Evolutionary conservation across 345 rosid genomes (phyloP).

Genomic region (Fremontodendron californicum): DNA sequence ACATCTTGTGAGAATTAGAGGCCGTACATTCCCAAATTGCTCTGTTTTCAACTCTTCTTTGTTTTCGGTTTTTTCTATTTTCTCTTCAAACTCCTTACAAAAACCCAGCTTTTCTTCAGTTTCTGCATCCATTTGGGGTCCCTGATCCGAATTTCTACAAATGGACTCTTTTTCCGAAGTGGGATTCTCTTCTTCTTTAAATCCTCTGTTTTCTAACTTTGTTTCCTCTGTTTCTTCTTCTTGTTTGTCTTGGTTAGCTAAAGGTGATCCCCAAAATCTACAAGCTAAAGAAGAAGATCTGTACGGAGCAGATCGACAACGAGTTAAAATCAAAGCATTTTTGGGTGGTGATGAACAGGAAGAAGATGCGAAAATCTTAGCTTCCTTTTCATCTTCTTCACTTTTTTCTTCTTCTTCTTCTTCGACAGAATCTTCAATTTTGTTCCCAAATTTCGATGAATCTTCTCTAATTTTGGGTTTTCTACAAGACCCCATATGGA

Average conservation of each 20-base stretch:
- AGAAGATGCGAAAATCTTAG: conserved; percentile 36
- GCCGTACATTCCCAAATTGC: conserved; percentile 21
- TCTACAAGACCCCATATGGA: conserved; percentile 17
- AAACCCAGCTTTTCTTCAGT: conserved; percentile 18
- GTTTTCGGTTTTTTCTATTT: conserved; percentile 17
- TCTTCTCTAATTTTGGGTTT: conserved; percentile 30
- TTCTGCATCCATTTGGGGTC: conserved; percentile 24
- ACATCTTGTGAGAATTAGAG: conserved; percentile 61
- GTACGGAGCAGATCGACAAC: conserved; percentile 88
- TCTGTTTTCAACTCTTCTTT: conserved; percentile 15
- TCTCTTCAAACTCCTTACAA: conserved; percentile 27
- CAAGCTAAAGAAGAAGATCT: conserved; percentile 73
- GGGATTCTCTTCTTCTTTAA: conserved; percentile 16
- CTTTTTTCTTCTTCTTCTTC: conserved; percentile 21
- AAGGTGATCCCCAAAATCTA: conserved; percentile 76
- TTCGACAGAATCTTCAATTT: conserved; percentile 14
- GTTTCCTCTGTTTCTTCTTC: conserved; percentile 24
- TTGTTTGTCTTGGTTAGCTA: conserved; percentile 30
- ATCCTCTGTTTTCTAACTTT: conserved; percentile 16
- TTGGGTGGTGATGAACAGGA: conserved; percentile 54
- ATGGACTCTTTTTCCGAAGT: conserved; percentile 29
- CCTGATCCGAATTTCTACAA: conserved; percentile 24
- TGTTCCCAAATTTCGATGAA: conserved; percentile 25
- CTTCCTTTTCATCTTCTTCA: conserved; percentile 24
- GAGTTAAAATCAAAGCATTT: conserved; percentile 61